A percentile compares a stretch with the other conserved stretches of the same genome.
Evolutionary conservation across 768 basidiomycete species (phyloP).

Genomic region (Mycena vulgaris): DNA sequence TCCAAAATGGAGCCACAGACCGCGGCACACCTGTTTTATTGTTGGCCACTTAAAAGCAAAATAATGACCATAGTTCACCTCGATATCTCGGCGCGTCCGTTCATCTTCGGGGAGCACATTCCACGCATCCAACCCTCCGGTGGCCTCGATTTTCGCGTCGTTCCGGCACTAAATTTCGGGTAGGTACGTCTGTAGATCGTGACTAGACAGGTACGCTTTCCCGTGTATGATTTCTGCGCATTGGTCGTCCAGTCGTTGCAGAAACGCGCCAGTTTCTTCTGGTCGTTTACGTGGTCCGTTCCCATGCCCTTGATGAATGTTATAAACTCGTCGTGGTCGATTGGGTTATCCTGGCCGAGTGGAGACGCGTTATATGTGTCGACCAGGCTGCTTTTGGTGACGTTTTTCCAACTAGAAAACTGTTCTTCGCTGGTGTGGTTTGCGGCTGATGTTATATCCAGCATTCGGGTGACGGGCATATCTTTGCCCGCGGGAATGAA

Average conservation of each 20-base stretch:
- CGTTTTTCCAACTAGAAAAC: conserved; percentile 36
- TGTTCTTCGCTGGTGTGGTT: conserved; percentile 48
- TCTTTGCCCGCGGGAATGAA: not conserved
- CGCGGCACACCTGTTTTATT: conserved; percentile 8
- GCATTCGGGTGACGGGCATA: conserved; percentile 9
- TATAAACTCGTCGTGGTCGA: conserved; percentile 28
- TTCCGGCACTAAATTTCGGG: conserved; percentile 7
- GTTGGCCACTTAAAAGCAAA: no score
- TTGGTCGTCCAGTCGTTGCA: conserved; percentile 5
- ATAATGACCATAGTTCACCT: no score
- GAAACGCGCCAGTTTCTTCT: conserved; percentile 39
- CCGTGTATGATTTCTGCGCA: conserved; percentile 7
- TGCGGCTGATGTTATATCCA: conserved; percentile 30
- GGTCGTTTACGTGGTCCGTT: conserved; percentile 46
- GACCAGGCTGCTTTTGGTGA: conserved; percentile 8
- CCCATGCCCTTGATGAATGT: conserved; percentile 32
- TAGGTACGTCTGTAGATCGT: conserved; percentile 14
- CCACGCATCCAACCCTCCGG: conserved; percentile 34
- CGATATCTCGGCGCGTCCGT: conserved; percentile 12
- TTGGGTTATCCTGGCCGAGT: not conserved
- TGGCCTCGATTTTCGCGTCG: conserved; percentile 13
- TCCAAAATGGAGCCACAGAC: conserved; percentile 25
- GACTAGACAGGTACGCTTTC: conserved; percentile 6
- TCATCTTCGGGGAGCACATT: conserved; percentile 18
- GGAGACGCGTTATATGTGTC: conserved; percentile 39